Percentiles rank a stretch among this genome's conserved stretches.
These are phyloP conservation scores for Achaetomiella virescens DNA, from an alignment of 495 filamentous ascomycete species.

Conservation along the genomic window DNA sequence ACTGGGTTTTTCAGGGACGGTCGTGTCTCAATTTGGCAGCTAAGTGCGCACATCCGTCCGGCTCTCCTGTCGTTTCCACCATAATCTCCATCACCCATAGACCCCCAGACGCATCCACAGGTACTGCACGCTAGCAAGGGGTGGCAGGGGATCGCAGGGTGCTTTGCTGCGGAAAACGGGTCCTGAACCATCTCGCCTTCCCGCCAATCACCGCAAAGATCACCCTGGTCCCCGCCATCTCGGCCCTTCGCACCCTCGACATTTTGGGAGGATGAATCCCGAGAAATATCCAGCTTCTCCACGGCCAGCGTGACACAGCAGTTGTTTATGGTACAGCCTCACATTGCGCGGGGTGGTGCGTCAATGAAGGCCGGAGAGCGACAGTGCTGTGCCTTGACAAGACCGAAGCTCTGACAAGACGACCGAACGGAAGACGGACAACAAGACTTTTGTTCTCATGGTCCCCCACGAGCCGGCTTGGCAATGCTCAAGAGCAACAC, in stretches of 20 bases:
- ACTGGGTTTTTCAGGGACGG: neutral
- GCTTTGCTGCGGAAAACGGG: neutral
- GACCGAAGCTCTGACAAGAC: neutral
- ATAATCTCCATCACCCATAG: neutral
- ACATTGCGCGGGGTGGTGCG: neutral
- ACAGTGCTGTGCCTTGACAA: neutral
- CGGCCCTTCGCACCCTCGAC: neutral
- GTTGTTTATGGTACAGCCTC: neutral
- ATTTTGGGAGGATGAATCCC: too few relatives aligned
- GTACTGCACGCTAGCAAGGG: neutral
- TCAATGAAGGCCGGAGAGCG: constrained; percentile 1
- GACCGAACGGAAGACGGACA: neutral
- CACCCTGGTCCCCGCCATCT: too few relatives aligned
- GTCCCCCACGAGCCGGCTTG: neutral
- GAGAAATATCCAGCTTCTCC: too few relatives aligned
- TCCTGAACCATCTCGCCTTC: neutral
- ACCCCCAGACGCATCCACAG: neutral
- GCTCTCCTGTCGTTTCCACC: neutral
- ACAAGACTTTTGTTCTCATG: neutral
- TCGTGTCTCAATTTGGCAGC: neutral
- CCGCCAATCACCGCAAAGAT: constrained; percentile 5
- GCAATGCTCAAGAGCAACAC: neutral
- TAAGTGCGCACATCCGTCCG: neutral
- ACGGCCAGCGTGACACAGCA: neutral
- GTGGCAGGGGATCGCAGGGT: too few relatives aligned